A percentile compares a stretch with the other conserved stretches of the same genome.
phyloP scores from a whole-genome alignment of 345 rosid species.

The Nephelium lappaceum region DNA sequence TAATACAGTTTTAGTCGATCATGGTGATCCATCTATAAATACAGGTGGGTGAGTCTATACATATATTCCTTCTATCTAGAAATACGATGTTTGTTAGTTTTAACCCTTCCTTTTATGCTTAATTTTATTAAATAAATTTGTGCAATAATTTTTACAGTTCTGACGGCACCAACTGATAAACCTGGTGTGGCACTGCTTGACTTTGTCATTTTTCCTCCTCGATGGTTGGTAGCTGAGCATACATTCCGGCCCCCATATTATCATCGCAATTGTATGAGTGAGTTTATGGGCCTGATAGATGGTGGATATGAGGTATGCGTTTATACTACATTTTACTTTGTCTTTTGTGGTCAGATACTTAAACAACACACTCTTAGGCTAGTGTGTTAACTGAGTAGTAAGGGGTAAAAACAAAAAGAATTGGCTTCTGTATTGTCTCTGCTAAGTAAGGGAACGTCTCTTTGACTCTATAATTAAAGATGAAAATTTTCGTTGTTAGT shows the following conservation, averaged over 20 bases:
- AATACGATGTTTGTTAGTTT: background rate
- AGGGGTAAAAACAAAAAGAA: background rate
- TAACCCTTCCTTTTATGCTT: slow-evolving; percentile 12
- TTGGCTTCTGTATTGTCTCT: background rate
- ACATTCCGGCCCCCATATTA: slow-evolving; percentile 96
- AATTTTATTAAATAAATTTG: slow-evolving; percentile 16
- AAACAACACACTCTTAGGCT: background rate
- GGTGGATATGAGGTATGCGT: slow-evolving; percentile 89
- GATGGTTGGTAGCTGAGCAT: slow-evolving; percentile 98
- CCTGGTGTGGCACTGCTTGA: slow-evolving; percentile 96
- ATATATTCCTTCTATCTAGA: background rate
- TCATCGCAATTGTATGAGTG: slow-evolving; percentile 99
- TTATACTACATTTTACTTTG: background rate
- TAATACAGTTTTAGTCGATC: slow-evolving; percentile 90
- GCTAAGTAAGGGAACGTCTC: background rate
- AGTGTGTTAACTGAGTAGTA: background rate
- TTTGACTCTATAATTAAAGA: background rate
- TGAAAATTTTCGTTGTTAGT: background rate
- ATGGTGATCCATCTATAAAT: slow-evolving; percentile 90
- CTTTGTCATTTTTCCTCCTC: slow-evolving; percentile 93
- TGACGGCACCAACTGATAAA: slow-evolving; percentile 97
- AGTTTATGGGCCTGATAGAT: slow-evolving; percentile 88
- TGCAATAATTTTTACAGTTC: slow-evolving; percentile 55
- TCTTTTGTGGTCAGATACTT: background rate
- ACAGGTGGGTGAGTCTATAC: slow-evolving; percentile 53